Base-by-base conservation (phyloP, 345 rosid genomes). In the Salix exigua region DNA sequence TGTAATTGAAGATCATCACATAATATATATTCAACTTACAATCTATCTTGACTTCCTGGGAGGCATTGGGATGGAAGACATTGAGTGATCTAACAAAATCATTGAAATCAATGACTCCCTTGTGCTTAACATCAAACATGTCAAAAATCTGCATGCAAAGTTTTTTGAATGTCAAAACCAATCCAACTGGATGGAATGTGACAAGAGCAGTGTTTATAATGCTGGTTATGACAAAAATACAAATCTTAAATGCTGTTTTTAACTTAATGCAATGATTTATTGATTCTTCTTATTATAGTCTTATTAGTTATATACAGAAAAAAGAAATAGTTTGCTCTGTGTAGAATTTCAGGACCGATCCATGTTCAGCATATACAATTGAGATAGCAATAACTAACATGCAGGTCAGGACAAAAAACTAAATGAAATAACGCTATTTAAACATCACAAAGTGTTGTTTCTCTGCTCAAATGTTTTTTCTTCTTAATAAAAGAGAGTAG, bases 41-140 rank as follows among this genome's bases (percentile, higher is more conserved):
- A 68, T 89, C 91, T 28, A 90, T 90, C 86, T 96, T 96, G 68
- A 86, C 94, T 82, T 96, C 97, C 79, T 82, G 85, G 23, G 97
- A 75, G 63, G 85, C 89, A 85, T 91, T 94, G 17, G 97, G 99
- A 81, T 94, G 99, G 82, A 96, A 96, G 75, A 94, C 97, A 78
- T 83, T 88, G 55, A 96, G 94, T 65, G 96, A 86, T 80, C 95
- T 84, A 17, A 92, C 99, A 85, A 96, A 96, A 83, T 96, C 99
- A 40, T 96, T 91, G 73, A 96, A 96, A 80, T 96, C 98, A 58
- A 96, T 94, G 66, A 89, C 90, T 76, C 97, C 99, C 81, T 91
- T 96, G 40, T 86, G 86, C 87, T 96, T 94, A 31, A 86, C 96
- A 83, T 96, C 98, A 83, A 94, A 96, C 80, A 96, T 82, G 82